These are phyloP conservation scores for Suillus tomentosus DNA, from an alignment of 768 basidiomycete species.

Conservation along the genomic window DNA sequence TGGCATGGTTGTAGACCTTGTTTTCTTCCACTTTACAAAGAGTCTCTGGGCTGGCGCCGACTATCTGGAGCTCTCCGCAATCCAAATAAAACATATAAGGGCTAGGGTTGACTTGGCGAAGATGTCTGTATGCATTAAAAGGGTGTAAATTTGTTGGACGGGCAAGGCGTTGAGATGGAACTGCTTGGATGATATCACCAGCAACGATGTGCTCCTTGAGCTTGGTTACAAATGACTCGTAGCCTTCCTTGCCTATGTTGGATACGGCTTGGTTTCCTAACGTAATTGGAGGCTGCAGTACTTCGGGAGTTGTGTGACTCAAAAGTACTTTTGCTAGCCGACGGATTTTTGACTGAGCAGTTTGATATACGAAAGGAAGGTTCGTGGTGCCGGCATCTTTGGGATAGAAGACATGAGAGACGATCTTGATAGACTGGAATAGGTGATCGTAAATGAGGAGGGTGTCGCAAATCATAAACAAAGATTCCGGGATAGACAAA, in stretches of 20 bases:
- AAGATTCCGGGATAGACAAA: conserved; percentile 88
- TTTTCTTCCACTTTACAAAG: conserved; percentile 93
- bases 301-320: conserved; percentile 56
- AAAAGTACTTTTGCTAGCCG: conserved; percentile 75
- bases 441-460: conserved; percentile 97
- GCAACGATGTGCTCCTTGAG: conserved; percentile 94
- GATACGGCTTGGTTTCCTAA: conserved; percentile 73
- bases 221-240: conserved; percentile 86
- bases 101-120: conserved; percentile 94
- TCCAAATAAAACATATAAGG: conserved; percentile 99
- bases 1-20: conserved; percentile 95
- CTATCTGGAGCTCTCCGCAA: conserved; percentile 89
- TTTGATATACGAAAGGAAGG: conserved; percentile 84
- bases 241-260: conserved; percentile 93
- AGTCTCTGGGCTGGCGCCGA: conserved; percentile 98
- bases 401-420: conserved; percentile 93
- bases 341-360: conserved; percentile 80
- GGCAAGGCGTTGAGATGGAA: conserved; percentile 89
- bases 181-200: conserved; percentile 98
- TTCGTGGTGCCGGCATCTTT: conserved; percentile 64
- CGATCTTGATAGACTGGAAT: conserved; percentile 91
- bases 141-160: conserved; percentile 89
- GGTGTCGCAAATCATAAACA: conserved; percentile 97
- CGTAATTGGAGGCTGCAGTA: conserved; percentile 61
- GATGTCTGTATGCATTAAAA: conserved; percentile 94